These are phyloP conservation scores for Panaeolus papilionaceus DNA, from an alignment of 768 basidiomycete species.

Conservation along the genomic window DNA sequence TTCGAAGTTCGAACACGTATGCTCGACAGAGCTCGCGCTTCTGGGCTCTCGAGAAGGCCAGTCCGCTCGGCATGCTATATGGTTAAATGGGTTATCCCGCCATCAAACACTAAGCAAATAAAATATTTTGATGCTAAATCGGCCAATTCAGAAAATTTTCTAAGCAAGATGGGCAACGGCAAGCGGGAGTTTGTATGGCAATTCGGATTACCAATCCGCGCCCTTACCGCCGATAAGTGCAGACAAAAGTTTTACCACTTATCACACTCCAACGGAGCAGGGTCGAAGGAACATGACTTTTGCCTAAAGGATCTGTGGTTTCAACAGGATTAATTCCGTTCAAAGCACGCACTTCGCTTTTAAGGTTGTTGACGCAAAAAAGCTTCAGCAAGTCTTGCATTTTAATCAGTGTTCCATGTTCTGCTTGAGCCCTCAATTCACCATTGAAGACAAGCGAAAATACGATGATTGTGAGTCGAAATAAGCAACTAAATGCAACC, in stretches of 20 bases:
- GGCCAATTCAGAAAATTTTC: not conserved
- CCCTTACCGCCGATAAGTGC: not conserved
- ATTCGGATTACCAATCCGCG: not conserved
- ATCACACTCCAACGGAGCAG: not conserved
- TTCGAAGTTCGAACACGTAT: not conserved
- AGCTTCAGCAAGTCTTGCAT: too few species aligned
- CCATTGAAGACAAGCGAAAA: not conserved
- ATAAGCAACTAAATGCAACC: not conserved
- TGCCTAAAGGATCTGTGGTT: not conserved
- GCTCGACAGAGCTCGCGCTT: not conserved
- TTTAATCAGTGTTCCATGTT: too few species aligned
- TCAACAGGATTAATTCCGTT: not conserved
- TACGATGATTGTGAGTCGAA: not conserved
- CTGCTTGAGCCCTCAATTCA: not conserved
- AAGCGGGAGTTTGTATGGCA: slow-evolving; percentile 10
- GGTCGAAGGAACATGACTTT: slow-evolving; percentile 8
- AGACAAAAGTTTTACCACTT: not conserved
- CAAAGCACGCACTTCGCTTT: not conserved
- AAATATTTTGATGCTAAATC: slow-evolving; percentile 1
- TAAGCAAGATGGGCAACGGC: not conserved
- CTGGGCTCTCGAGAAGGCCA: not conserved
- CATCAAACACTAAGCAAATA: not conserved
- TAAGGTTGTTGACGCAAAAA: not conserved
- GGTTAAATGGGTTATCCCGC: not conserved
- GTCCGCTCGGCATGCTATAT: not conserved